phyloP scores from a whole-genome alignment of 805 yeast species.

The Saturnispora mendoncae region DNA sequence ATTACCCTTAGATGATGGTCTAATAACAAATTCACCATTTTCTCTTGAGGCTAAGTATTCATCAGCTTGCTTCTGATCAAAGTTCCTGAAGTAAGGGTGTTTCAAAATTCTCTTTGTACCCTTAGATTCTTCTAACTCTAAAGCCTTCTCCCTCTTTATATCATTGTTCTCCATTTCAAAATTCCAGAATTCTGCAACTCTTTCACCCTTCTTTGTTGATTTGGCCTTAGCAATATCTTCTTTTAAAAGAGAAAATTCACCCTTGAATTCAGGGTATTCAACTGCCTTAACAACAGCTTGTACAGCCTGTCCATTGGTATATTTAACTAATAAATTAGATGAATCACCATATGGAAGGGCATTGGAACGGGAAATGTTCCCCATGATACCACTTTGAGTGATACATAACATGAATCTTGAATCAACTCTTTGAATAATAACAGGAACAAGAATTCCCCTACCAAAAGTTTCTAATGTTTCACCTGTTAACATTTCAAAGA shows the following conservation, averaged over 20 bases:
- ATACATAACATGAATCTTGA: constrained; percentile 30
- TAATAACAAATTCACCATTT: constrained; percentile 85
- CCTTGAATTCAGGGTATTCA: constrained; percentile 66
- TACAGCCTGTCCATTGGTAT: constrained; percentile 67
- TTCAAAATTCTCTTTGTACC: constrained; percentile 72
- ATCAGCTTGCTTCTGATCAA: constrained; percentile 83
- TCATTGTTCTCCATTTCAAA: constrained; percentile 65
- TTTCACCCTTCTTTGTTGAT: constrained; percentile 32
- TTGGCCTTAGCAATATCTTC: constrained; percentile 52
- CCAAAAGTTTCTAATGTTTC: constrained; percentile 65
- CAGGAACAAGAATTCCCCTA: constrained; percentile 67
- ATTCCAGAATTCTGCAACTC: constrained; percentile 71
- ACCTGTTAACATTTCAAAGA: constrained; percentile 85
- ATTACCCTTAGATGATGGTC: constrained; percentile 88
- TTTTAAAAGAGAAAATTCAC: constrained; percentile 62
- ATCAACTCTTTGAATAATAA: constrained; percentile 57
- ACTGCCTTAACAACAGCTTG: constrained; percentile 70
- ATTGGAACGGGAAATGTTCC: constrained; percentile 26
- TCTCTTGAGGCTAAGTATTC: constrained; percentile 80
- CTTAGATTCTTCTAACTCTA: constrained; percentile 55
- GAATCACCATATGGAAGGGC: constrained; percentile 41
- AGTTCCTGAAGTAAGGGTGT: constrained; percentile 83
- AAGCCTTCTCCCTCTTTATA: constrained; percentile 44
- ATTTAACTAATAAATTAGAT: constrained; percentile 32
- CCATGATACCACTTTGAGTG: constrained; percentile 48